phyloP scores from a whole-genome alignment of 2,329 filamentous ascomycete species.

The Aspergillus alliaceus region DNA sequence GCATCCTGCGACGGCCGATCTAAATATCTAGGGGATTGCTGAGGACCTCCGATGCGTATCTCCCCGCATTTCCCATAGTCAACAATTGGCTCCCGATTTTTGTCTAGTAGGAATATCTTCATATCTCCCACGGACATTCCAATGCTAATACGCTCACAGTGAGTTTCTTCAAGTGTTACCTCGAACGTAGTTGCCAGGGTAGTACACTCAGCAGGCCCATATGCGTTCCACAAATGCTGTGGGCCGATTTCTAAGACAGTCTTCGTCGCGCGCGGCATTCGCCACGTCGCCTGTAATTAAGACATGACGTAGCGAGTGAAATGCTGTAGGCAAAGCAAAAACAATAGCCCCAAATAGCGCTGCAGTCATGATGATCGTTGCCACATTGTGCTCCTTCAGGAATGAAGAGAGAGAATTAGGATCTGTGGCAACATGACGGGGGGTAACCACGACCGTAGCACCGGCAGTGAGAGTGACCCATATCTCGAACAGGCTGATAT shows the following conservation, averaged over 20 bases:
- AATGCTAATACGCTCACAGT: constrained; percentile 3
- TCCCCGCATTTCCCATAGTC: constrained; percentile 69
- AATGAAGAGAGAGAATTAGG: not conserved
- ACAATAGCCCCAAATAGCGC: constrained; percentile 2
- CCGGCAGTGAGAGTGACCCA: constrained; percentile 12
- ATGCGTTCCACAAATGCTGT: constrained; percentile 12
- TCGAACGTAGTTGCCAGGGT: constrained; percentile 4
- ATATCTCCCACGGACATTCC: constrained; percentile 8
- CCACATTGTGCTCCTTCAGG: not conserved
- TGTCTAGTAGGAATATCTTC: constrained; percentile 3
- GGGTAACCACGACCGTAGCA: constrained; percentile 8
- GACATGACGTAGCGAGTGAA: constrained; percentile 7
- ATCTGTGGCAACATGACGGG: not conserved
- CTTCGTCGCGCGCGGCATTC: constrained; percentile 5
- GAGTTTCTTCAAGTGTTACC: constrained; percentile 5
- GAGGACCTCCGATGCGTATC: constrained; percentile 72
- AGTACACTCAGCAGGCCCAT: constrained; percentile 16
- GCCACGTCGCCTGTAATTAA: constrained; percentile 9
- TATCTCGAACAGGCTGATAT: constrained; percentile 15
- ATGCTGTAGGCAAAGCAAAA: constrained; percentile 1
- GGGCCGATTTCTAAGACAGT: constrained; percentile 5
- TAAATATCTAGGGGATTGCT: constrained; percentile 72
- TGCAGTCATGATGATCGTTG: constrained; percentile 4
- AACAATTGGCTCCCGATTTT: not conserved
- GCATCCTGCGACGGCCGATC: constrained; percentile 56